Conservation (phyloP, 106 monocot species). For the Dendrobium huoshanense region DNA sequence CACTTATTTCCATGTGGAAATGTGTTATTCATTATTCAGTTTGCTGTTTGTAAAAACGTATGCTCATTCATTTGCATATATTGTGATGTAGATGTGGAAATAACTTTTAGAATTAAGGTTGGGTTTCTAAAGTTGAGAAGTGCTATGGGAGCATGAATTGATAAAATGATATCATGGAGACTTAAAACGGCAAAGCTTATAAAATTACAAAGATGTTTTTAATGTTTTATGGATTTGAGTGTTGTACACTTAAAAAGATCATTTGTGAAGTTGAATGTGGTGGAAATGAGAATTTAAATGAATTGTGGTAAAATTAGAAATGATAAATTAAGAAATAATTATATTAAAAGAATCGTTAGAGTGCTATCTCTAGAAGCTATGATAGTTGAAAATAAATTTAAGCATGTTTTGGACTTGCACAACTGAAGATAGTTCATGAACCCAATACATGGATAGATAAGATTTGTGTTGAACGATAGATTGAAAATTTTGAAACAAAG, state of each 20-base stretch:
- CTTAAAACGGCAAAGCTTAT: not conserved
- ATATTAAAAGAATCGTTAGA: not conserved
- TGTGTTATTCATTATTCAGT: not conserved
- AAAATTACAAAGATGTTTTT: not conserved
- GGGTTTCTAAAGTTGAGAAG: not conserved
- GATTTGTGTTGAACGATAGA: too few relatives aligned
- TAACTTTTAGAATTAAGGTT: not conserved
- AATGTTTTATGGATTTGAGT: not conserved
- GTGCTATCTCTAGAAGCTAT: not conserved
- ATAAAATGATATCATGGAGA: not conserved
- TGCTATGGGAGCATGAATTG: not conserved
- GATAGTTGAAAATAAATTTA: not conserved
- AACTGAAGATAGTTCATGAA: not conserved
- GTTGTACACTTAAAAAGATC: not conserved
- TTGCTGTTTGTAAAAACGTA: not conserved
- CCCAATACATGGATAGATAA: too few relatives aligned
- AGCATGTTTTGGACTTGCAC: not conserved
- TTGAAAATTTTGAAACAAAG: too few relatives aligned
- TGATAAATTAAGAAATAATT: not conserved
- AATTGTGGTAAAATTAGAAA: not conserved
- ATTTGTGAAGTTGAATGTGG: not conserved
- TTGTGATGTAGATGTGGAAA: not conserved
- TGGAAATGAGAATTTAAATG: not conserved
- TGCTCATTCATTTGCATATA: not conserved
- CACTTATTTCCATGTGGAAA: not conserved